These are phyloP conservation scores for Mortierella sp. DNA, from an alignment of 371 early-diverging fungal genomes.

Conservation along the genomic window DNA sequence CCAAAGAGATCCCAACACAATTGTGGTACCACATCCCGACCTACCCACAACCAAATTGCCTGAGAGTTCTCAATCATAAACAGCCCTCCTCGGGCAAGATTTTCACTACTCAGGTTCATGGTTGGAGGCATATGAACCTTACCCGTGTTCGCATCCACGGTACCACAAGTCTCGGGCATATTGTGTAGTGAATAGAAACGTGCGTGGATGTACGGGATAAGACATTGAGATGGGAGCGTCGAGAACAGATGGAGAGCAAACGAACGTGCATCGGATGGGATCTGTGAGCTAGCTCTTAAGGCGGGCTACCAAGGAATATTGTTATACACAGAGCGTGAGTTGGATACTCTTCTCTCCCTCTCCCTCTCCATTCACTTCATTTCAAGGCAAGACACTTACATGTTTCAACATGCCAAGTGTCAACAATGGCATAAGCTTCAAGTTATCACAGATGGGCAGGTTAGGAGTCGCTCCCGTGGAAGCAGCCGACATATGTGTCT, in stretches of 20 bases:
- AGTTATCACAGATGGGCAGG: conserved; percentile 84
- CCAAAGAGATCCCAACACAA: conserved; percentile 78
- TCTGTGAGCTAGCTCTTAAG: conserved; percentile 73
- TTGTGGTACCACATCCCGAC: conserved; percentile 80
- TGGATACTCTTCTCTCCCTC: neutral
- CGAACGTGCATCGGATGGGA: conserved; percentile 75
- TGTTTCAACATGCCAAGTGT: conserved; percentile 86
- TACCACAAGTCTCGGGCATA: conserved; percentile 77
- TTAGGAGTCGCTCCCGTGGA: conserved; percentile 83
- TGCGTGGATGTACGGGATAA: conserved; percentile 77
- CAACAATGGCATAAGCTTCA: conserved; percentile 87
- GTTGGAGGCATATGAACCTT: conserved; percentile 77
- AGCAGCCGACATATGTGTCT: conserved; percentile 77
- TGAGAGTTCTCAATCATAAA: conserved; percentile 87
- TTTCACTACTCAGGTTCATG: conserved; percentile 86
- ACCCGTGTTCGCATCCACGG: conserved; percentile 56
- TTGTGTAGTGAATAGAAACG: conserved; percentile 89
- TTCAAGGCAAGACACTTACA: conserved; percentile 45
- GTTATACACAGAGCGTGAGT: neutral
- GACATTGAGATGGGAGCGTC: conserved; percentile 84
- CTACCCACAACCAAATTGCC: conserved; percentile 91
- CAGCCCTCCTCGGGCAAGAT: conserved; percentile 83
- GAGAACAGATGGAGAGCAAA: conserved; percentile 77
- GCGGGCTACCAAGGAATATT: conserved; percentile 54
- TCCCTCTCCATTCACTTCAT: neutral